Evolutionary conservation across 164 flowering plant genomes (phyloP), one percentile per base, ranked within the genome.

Genomic region (Magnolia changhungtana): DNA sequence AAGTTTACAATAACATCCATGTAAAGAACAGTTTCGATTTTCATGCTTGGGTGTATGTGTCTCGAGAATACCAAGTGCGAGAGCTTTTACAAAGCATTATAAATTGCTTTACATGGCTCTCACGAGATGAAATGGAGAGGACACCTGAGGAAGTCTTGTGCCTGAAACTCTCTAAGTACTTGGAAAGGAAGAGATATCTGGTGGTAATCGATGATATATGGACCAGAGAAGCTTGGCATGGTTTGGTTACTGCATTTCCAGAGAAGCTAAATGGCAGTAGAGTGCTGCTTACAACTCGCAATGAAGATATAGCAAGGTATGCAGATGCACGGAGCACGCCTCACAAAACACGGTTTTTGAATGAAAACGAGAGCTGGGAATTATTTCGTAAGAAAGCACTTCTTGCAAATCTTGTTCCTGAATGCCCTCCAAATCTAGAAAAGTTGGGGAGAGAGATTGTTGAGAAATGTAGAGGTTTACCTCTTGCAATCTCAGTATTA

Each of bases 231-330:
- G 82, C 87, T 85, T 89, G 92, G 92, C 31, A 9, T 23, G 68
- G 72, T 37, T 76, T 89, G 49, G 72, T 50, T 10, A 80, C 72
- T 14, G 87, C 85, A 9, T 67, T 89, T 67, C 89, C 90, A 0
- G 81, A 74, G 71, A 85, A 80, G 29, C 77, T 66, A n/a, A 64
- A 45, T 18, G 86, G 86, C 16, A 84, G 87, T 31, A 70, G 85
- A 63, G 55, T 85, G n/a, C 80, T 89, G 45, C 78, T 89, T 14
- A 87, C 89, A 2, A 84, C 90, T 2, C 78, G 89, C 74, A 75
- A 8, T 14, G 83, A 73, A 73, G 23, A 70, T 64, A 87, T 86
- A 6, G 86, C 86, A 1, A 3, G 24, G 70, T 31, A 67, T 31
- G 70, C 49, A 27, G 45, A 67, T 11, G 45, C 49, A 31, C 45